Evolutionary conservation across 495 filamentous ascomycete species (phyloP).

Genomic region (Sabuloglossum arenarium): DNA sequence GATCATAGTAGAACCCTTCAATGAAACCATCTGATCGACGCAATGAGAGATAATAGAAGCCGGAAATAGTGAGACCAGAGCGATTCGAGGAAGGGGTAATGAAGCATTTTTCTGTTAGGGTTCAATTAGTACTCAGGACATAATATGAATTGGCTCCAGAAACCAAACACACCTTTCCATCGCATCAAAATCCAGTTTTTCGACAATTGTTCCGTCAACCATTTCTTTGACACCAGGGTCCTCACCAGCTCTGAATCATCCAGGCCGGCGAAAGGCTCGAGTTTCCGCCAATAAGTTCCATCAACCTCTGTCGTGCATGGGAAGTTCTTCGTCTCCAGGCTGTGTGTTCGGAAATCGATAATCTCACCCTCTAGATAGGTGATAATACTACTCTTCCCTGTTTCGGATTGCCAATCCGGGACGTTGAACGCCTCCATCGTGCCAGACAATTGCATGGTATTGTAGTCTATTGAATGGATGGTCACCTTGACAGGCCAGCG

Average conservation of each 20-base stretch:
- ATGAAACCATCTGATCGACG: conserved; percentile 36
- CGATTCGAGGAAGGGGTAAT: conserved; percentile 36
- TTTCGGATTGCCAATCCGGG: conserved; percentile 32
- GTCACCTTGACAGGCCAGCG: conserved; percentile 52
- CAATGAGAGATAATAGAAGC: conserved; percentile 57
- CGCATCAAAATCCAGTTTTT: conserved; percentile 53
- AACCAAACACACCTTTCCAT: conserved; percentile 42
- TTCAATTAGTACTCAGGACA: no score
- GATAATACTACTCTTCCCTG: conserved; percentile 39
- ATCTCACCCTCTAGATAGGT: conserved; percentile 64
- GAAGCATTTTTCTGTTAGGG: conserved; percentile 49
- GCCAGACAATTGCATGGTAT: conserved; percentile 42
- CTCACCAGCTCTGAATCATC: conserved; percentile 35
- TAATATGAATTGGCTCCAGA: background rate
- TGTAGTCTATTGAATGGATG: conserved; percentile 44
- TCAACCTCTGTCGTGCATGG: conserved; percentile 37
- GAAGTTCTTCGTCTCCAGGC: conserved; percentile 47
- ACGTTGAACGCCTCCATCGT: conserved; percentile 68
- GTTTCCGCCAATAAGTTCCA: conserved; percentile 48
- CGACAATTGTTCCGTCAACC: conserved; percentile 29
- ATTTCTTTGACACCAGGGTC: conserved; percentile 34
- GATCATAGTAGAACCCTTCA: conserved; percentile 56
- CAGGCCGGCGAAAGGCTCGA: conserved; percentile 41
- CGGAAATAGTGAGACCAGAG: conserved; percentile 47
- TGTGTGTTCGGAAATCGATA: conserved; percentile 49